Base-by-base conservation (phyloP, 805 yeast genomes). In the Citeromyces nyonsensis region DNA sequence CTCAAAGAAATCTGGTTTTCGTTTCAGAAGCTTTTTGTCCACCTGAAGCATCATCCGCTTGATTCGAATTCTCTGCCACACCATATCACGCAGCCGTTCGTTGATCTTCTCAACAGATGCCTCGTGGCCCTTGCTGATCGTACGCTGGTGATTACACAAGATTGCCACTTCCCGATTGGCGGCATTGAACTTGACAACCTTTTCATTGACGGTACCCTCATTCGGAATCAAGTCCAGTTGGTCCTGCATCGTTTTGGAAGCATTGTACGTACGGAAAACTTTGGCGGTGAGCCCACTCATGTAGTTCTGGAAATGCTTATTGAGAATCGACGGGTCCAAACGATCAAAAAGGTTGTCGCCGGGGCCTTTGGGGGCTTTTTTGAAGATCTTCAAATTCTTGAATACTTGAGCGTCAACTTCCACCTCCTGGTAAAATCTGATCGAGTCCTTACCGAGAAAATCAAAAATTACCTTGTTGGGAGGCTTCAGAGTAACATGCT, bases 211-310 rank as follows among this genome's bases (percentile, higher is more conserved):
- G 0, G 94, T 72, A 18, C 95, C 95, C 47, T 72, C 79, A 49
- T 83, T 80, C n/a, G 77, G 66, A 42, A 88, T 84, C 44, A 75
- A 57, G 48, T 81, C 94, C 38, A 88, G 55, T 51, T 84, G 95
- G 46, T 86, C 94, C 53, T 86, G 96, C 96, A 86, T 88, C 2
- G 95, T 85, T 52, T 82, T 81, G 2, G 95, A 82, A 1, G 97
- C 97, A 57, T 86, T 86, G 49, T 82, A 86, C 1, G 97, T 86
- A 74, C 97, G 93, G 64, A 86, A 88, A 13, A 86, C 96, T 54
- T 86, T 86, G 4, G 97, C 97, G 0, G 96, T 85, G 40, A 86
- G 63, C 0, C 97, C 97, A 15, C 80, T 73, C 91, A 86, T 78
- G 54, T 86, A 85, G 37, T 68, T 73, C 48, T 85, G 95, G 47